phyloP scores from a whole-genome alignment of 192 early-diverging fungal genomes.

The Linnemannia hyalina region DNA sequence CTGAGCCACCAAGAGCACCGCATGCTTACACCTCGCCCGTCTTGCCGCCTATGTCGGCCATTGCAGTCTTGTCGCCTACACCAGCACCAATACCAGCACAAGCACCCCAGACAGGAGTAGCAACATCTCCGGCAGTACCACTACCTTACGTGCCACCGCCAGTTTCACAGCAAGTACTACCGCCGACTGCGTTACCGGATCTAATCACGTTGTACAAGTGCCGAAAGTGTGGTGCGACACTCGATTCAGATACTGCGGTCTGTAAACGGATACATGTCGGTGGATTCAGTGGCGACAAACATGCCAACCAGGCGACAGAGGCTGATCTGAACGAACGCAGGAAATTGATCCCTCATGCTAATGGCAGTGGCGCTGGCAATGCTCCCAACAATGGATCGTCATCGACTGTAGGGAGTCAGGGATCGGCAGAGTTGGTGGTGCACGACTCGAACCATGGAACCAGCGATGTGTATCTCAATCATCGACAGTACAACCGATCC shows the following conservation, averaged over 20 bases:
- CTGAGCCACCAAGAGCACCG: not conserved
- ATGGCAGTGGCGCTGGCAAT: not conserved
- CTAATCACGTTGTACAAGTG: slow-evolving; percentile 26
- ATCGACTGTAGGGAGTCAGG: not conserved
- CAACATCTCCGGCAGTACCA: not conserved
- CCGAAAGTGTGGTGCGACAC: slow-evolving; percentile 19
- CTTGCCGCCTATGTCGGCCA: not conserved
- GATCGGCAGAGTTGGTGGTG: not conserved
- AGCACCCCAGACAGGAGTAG: not conserved
- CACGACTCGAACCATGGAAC: not conserved
- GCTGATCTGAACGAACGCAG: slow-evolving; percentile 11
- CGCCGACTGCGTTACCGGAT: not conserved
- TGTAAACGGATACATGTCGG: slow-evolving; percentile 31
- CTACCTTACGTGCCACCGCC: not conserved
- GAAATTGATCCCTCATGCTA: not conserved
- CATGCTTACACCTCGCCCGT: not conserved
- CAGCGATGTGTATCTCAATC: not conserved
- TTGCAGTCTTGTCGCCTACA: not conserved
- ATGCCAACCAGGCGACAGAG: slow-evolving; percentile 3
- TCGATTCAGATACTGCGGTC: slow-evolving; percentile 34
- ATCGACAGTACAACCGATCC: not conserved
- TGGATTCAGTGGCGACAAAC: not conserved
- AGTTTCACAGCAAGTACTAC: not conserved
- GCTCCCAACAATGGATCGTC: not conserved
- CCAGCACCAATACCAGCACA: not conserved